Evolutionary conservation across 768 basidiomycete genomes (phyloP), one percentile per base, ranked within the genome.

Genomic region (Terana coerulea): DNA sequence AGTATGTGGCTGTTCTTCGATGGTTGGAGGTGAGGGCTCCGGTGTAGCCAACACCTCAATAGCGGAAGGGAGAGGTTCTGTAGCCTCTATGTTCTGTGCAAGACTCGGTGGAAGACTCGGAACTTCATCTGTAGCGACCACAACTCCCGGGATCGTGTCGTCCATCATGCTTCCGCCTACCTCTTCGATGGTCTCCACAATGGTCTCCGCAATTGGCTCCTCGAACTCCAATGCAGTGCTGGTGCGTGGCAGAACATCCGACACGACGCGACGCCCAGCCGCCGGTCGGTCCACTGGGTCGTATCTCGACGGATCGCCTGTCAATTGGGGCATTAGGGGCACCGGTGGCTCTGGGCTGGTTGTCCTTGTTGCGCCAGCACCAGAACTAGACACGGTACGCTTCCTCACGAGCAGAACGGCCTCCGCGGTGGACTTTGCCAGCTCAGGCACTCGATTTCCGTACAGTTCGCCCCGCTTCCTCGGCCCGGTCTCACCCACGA

Each of bases 391-490:
- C n/a, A 47, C 57, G 40, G 44, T 51, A 40, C 51, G 59, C 29
- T 26, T 56, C 34, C 48, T 37, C 49, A 42, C 25, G 35, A 39
- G 40, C 28, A 55, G 37, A 34, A 21, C 41, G n/a, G 51, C 51
- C 5, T 52, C 51, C 3, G 49, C 52, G 15, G 60, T 53, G 3
- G 63, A 58, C 55, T 60, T 66, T 48, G 60, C 65, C 42, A 61
- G 63, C 48, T 55, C 64, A 34, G 68, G 80, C 28, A 89, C 78
- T 33, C 87, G 75, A 66, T 90, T 90, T 19, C 85, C 88, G 61
- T 88, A 88, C 29, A 88, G 68, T 67, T 89, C 86, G 37, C 80
- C 79, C 46, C 78, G 76, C 58, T 76, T 78, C 62, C 72, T 77
- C 35, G 72, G 62, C 39, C 74, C 71, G 11, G 69, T 73, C 37